phyloP scores from a whole-genome alignment of 2,329 filamentous ascomycete species.

The Ceratocystis colombiana region DNA sequence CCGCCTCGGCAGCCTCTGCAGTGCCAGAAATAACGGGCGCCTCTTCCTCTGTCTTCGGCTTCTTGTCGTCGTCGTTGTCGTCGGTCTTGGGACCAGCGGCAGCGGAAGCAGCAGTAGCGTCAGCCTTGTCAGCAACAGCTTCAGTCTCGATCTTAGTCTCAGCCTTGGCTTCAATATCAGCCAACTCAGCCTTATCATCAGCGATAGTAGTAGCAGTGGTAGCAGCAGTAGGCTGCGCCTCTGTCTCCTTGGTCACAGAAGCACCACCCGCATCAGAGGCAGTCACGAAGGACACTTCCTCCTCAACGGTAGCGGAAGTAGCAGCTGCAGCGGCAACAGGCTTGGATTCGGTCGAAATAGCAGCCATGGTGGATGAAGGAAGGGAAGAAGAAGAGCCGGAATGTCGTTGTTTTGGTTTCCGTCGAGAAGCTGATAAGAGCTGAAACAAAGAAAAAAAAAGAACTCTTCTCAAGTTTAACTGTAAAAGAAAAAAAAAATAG shows the following conservation, averaged over 20 bases:
- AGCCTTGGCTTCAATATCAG: not conserved
- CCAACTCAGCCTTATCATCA: not conserved
- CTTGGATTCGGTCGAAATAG: slow-evolving; percentile 10
- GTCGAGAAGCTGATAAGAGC: slow-evolving; percentile 11
- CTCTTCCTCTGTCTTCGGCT: not conserved
- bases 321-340: not conserved
- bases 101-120: not conserved
- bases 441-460: slow-evolving; percentile 2
- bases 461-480: too few relatives aligned
- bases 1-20: too few relatives aligned
- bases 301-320: not conserved
- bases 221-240: slow-evolving; percentile 1
- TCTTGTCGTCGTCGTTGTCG: not conserved
- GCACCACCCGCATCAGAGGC: slow-evolving; percentile 8
- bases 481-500: slow-evolving; percentile 16
- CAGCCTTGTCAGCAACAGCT: slow-evolving; percentile 1
- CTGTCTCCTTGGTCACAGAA: slow-evolving; percentile 2
- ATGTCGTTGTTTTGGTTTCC: slow-evolving; percentile 29
- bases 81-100: slow-evolving; percentile 4
- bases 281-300: slow-evolving; percentile 8
- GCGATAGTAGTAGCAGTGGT: not conserved
- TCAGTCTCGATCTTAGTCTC: not conserved
- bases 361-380: slow-evolving; percentile 16
- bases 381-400: not conserved
- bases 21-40: too few relatives aligned